Base-by-base conservation (phyloP, 768 basidiomycete species). In the Podaxis pistillaris region DNA sequence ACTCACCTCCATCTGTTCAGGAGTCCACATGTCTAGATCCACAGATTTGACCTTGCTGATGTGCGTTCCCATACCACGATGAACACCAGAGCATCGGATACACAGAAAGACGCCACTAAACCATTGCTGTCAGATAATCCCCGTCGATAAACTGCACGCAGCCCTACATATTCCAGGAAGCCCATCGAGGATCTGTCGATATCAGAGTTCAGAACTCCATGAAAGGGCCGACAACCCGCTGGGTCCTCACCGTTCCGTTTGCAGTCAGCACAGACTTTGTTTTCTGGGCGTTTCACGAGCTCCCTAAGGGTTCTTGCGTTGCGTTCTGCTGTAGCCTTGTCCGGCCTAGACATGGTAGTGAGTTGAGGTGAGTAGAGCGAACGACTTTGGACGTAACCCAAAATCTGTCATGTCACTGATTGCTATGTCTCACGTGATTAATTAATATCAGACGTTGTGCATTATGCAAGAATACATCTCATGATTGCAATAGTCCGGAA, bases 41-140 rank as follows among this genome's bases (percentile, higher is more conserved):
- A 99, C 93, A 2, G 94, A 96, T 71, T 97, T 97, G 72, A 99
- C 92, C 71, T 91, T 93, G 77, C 91, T 93, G 74, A 98, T 97
- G 75, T 99, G 96, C 0, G 96, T 98, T 63, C 96, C 96, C 94
- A 99, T 95, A 44, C 93, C 90, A 47, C 96, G 89, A 75, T 99
- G 96, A 62, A 98, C 92, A 30, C 96, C 96, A 13, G 96, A 98
- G 76, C 96, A 99, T 63, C 96, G 87, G 66, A 99, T 97, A 72
- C 96, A 99, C 41, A 98, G 81, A 72, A 94, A 97, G 1, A 94
- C 90, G 24, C 96, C 96, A 28, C 93, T 95, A 65, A 22, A 60
- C 19, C 8, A 54, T 38, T 38, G 22, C 8, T 1, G 4, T 55
- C 28, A 66, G 12, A 71, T 28, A 51, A 38, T 12, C 24, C 30